Percentiles rank a stretch among this genome's conserved stretches.
Conservation (phyloP, 1,284 basidiomycete species). For the Takashimella koratensis region DNA sequence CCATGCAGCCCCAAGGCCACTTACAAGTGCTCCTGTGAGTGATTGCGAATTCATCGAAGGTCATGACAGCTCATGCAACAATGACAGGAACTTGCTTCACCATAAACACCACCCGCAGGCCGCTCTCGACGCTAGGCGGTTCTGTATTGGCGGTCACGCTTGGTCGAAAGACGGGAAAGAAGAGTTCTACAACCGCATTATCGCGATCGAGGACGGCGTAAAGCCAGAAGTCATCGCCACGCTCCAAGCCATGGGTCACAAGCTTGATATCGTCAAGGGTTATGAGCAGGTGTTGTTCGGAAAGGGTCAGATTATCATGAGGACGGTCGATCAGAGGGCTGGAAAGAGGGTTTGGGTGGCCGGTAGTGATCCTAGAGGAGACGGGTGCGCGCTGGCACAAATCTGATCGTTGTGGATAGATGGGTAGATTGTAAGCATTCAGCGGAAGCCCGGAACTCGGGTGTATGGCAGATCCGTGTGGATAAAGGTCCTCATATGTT, state of each 20-base stretch:
- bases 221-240: slow-evolving; percentile 57
- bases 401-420: slow-evolving; percentile 7
- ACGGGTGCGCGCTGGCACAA: slow-evolving; percentile 26
- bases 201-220: slow-evolving; percentile 83
- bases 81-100: slow-evolving; percentile 37
- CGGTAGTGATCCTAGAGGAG: slow-evolving; percentile 26
- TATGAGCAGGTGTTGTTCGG: slow-evolving; percentile 23
- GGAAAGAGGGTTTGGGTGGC: slow-evolving; percentile 27
- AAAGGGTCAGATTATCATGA: slow-evolving; percentile 28
- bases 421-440: no score
- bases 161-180: slow-evolving; percentile 20
- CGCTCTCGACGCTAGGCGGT: slow-evolving; percentile 78
- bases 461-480: no score
- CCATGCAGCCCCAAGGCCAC: slow-evolving; percentile 85
- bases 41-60: no score
- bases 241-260: slow-evolving; percentile 80
- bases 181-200: slow-evolving; percentile 63
- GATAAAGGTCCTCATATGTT: no score
- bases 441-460: no score
- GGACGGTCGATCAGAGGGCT: slow-evolving; percentile 15
- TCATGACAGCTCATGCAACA: no score
- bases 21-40: slow-evolving; percentile 89
- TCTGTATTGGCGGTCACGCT: slow-evolving; percentile 69
- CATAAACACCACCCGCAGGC: slow-evolving; percentile 58
- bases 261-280: slow-evolving; percentile 55